Evolutionary conservation across 2,329 filamentous ascomycete species (phyloP).

Genomic region (Metarhizium robertsii): DNA sequence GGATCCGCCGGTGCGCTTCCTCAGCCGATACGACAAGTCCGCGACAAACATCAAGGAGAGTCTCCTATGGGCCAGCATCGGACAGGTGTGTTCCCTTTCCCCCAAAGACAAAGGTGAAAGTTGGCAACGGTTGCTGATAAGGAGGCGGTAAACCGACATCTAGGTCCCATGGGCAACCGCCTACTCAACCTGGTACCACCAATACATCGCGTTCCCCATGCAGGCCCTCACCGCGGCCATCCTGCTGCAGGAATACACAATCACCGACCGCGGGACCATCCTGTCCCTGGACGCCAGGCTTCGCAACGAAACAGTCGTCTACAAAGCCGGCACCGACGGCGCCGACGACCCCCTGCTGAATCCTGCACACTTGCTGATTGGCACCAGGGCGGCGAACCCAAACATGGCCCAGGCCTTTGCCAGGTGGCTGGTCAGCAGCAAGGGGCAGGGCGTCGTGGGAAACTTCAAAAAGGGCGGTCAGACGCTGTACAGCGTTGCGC

Average conservation of each 20-base stretch:
- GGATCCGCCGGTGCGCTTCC: slow-evolving; percentile 27
- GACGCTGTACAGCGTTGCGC: slow-evolving; percentile 27
- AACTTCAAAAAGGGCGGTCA: slow-evolving; percentile 27
- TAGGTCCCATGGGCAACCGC: slow-evolving; percentile 26
- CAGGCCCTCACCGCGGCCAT: slow-evolving; percentile 33
- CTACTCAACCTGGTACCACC: slow-evolving; percentile 37
- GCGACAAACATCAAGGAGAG: slow-evolving; percentile 40
- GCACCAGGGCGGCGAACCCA: slow-evolving; percentile 22
- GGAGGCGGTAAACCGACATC: slow-evolving; percentile 11
- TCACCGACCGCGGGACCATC: slow-evolving; percentile 36
- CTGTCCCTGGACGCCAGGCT: slow-evolving; percentile 26
- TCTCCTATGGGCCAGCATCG: slow-evolving; percentile 33
- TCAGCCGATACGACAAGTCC: slow-evolving; percentile 37
- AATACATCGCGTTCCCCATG: slow-evolving; percentile 34
- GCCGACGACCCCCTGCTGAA: slow-evolving; percentile 29
- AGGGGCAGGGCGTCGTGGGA: slow-evolving; percentile 26
- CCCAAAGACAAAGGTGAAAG: too few relatives aligned
- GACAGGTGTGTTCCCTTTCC: slow-evolving; percentile 19
- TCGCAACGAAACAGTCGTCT: slow-evolving; percentile 24
- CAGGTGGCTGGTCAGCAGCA: slow-evolving; percentile 27
- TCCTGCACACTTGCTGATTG: slow-evolving; percentile 32
- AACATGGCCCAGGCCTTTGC: slow-evolving; percentile 26
- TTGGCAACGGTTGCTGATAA: background rate
- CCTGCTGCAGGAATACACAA: slow-evolving; percentile 32
- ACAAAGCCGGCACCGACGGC: slow-evolving; percentile 25